Percentiles rank a stretch among this genome's conserved stretches.
Evolutionary conservation across 2,329 filamentous ascomycete species (phyloP).

Genomic region (Trichoderma gracile): DNA sequence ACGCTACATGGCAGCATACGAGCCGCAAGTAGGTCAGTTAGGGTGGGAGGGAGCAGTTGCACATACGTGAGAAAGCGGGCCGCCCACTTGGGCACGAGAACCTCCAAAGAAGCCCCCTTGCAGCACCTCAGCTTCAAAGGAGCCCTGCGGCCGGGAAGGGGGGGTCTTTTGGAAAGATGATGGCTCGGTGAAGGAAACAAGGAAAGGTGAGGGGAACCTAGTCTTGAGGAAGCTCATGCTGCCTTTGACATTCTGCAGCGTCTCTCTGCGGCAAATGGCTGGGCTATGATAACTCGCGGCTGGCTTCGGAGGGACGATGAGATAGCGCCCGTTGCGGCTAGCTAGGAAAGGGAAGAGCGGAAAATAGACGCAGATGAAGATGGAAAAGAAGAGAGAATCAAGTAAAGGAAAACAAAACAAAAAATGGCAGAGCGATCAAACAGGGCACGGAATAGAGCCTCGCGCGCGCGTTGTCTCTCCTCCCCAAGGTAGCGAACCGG

Average conservation of each 20-base stretch:
- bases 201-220: conserved; percentile 39
- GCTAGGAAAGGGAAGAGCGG: not conserved
- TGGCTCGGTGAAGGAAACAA: not conserved
- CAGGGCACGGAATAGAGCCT: not conserved
- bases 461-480: not conserved
- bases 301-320: conserved; percentile 4
- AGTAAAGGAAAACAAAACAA: not conserved
- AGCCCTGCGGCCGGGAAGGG: not conserved
- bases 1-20: not conserved
- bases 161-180: not conserved
- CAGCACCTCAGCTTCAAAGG: not conserved
- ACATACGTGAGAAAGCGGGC: not conserved
- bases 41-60: not conserved
- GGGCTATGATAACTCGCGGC: conserved; percentile 14
- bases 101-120: not conserved
- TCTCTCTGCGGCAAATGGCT: conserved; percentile 25
- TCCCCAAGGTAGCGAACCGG: conserved; percentile 21
- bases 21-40: conserved; percentile 3
- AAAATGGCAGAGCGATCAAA: not conserved
- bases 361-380: not conserved
- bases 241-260: conserved; percentile 40
- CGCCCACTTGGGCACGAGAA: conserved; percentile 20
- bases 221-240: conserved; percentile 49
- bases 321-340: conserved; percentile 1
- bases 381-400: not conserved